Evolutionary conservation across 441 rosid genomes (phyloP).

Genomic region (Monsonia emarginata): DNA sequence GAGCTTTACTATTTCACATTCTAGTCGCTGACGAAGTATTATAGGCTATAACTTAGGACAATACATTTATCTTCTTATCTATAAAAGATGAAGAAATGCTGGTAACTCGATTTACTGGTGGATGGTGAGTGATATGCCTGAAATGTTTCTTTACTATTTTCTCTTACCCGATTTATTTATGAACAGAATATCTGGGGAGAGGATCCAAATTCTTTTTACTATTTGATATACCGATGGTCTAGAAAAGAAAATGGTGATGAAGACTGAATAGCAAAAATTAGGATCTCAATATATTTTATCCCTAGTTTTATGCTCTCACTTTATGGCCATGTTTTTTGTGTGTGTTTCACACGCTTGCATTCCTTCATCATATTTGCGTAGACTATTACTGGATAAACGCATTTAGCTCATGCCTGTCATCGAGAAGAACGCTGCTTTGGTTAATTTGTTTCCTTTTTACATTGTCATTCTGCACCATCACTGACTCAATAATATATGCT

Average conservation of each 20-base stretch:
- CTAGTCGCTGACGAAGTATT: background rate
- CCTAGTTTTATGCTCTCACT: background rate
- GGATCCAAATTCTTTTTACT: no score
- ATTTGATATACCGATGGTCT: background rate
- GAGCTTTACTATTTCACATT: background rate
- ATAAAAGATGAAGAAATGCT: background rate
- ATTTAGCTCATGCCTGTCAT: background rate
- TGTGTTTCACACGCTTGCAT: background rate
- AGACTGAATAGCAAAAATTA: background rate
- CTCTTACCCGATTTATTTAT: background rate
- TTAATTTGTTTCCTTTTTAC: background rate
- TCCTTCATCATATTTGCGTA: background rate
- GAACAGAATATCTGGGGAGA: background rate
- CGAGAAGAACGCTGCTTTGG: background rate
- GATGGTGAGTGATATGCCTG: background rate
- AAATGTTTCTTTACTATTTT: background rate
- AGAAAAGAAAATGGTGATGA: background rate
- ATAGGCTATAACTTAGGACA: background rate
- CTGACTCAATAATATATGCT: background rate
- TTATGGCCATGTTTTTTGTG: background rate
- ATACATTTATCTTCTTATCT: background rate
- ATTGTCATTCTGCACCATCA: background rate
- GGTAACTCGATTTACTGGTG: background rate
- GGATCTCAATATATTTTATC: background rate
- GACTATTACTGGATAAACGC: background rate